phyloP scores from a whole-genome alignment of 768 basidiomycete genomes.

The Mycena olivaceomarginata region DNA sequence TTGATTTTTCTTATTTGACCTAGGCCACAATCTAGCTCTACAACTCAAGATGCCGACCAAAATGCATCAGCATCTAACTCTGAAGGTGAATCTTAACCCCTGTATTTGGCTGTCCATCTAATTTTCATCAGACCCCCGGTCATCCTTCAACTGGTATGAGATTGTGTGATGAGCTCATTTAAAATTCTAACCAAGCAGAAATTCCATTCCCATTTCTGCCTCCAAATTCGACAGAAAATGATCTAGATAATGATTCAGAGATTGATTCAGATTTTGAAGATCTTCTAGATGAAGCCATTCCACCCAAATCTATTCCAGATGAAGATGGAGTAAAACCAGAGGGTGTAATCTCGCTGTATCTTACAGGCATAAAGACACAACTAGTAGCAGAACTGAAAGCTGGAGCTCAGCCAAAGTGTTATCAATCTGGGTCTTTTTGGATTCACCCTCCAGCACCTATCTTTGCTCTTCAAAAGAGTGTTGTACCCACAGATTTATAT shows the following conservation, averaged over 20 bases:
- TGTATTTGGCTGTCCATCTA: background rate
- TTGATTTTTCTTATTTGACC: too few relatives aligned
- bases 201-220: background rate
- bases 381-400: background rate
- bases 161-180: background rate
- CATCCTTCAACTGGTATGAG: background rate
- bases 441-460: background rate
- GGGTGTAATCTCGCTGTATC: constrained; percentile 4
- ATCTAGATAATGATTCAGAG: background rate
- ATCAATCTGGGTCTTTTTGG: background rate
- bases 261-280: background rate
- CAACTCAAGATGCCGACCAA: too few relatives aligned
- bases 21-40: too few relatives aligned
- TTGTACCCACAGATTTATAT: too few relatives aligned
- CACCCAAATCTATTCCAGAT: background rate
- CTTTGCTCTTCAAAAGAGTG: background rate
- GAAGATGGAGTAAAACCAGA: background rate
- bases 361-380: background rate
- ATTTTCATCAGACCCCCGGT: background rate
- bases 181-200: background rate
- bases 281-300: constrained; percentile 3
- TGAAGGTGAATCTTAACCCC: too few relatives aligned
- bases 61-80: too few relatives aligned
- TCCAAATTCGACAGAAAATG: background rate
- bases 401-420: background rate